Percentiles rank a stretch among this genome's conserved stretches.
phyloP scores from a whole-genome alignment of 768 basidiomycete species.

The Boletus huronensis region DNA sequence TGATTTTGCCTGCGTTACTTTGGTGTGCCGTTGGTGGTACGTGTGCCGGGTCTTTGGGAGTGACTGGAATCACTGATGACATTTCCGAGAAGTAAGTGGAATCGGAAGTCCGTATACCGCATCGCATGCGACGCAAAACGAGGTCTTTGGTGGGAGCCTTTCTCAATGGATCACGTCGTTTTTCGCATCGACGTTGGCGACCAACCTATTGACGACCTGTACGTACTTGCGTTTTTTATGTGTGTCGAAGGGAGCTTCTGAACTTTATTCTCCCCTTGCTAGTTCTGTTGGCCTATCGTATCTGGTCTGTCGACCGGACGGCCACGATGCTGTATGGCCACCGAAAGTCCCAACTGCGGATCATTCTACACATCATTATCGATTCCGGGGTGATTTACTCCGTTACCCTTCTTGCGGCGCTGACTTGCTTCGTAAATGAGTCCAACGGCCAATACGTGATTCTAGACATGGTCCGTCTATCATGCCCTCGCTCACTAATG shows the following conservation, averaged over 20 bases:
- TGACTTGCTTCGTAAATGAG: constrained; percentile 28
- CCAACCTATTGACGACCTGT: constrained; percentile 35
- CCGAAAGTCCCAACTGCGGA: constrained; percentile 9
- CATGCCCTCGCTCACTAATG: not conserved
- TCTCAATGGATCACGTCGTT: constrained; percentile 35
- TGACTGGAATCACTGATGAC: not conserved
- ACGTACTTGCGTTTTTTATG: not conserved
- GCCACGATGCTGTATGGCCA: constrained; percentile 15
- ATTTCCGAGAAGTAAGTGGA: constrained; percentile 15
- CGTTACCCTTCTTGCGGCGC: constrained; percentile 30
- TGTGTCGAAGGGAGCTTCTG: not conserved
- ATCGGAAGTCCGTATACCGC: constrained; percentile 16
- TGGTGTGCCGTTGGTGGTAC: constrained; percentile 29
- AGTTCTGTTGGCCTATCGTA: constrained; percentile 31
- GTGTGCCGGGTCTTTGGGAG: not conserved
- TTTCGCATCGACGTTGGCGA: constrained; percentile 30
- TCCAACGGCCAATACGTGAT: constrained; percentile 35
- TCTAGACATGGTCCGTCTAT: constrained; percentile 33
- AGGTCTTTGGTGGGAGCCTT: constrained; percentile 28
- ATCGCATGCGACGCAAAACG: not conserved
- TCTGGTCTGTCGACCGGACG: constrained; percentile 29
- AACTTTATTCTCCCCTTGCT: not conserved
- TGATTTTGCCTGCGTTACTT: constrained; percentile 29
- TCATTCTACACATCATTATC: constrained; percentile 30
- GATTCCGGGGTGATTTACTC: constrained; percentile 40